Evolutionary conservation across 495 filamentous ascomycete genomes (phyloP).

Genomic region (Polyplosphaeria fusca): DNA sequence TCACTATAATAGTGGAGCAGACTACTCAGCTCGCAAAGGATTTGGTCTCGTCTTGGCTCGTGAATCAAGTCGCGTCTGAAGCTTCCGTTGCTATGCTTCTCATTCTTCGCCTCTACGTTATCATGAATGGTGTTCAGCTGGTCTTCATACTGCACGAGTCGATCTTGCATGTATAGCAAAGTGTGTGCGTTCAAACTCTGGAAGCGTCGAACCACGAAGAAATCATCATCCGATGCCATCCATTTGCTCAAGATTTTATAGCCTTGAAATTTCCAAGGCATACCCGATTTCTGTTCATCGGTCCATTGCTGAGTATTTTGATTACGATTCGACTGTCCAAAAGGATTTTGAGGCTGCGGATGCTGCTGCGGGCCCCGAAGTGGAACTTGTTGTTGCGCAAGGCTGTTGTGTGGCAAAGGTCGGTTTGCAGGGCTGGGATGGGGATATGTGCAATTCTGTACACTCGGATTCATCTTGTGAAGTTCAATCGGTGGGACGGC

Average conservation of each 20-base stretch:
- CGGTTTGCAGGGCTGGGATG: too few species aligned
- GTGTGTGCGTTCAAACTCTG: constrained; percentile 35
- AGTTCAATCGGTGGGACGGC: too few species aligned
- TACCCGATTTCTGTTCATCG: neutral
- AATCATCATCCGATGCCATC: constrained; percentile 44
- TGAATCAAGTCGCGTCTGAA: constrained; percentile 34
- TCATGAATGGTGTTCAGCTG: constrained; percentile 20
- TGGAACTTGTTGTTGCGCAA: too few species aligned
- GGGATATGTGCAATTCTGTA: too few species aligned
- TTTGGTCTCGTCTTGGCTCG: neutral
- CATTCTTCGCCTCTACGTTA: constrained; percentile 4
- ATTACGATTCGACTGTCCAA: too few species aligned
- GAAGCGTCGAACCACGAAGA: constrained; percentile 42
- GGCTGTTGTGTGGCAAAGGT: too few species aligned
- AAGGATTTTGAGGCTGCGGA: too few species aligned
- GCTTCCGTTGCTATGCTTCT: constrained; percentile 36
- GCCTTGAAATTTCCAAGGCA: constrained; percentile 15
- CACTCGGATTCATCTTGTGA: too few species aligned
- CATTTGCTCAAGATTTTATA: constrained; percentile 39
- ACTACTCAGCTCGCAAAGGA: constrained; percentile 11
- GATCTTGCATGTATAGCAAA: constrained; percentile 39
- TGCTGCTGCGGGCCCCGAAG: too few species aligned
- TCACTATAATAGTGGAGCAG: constrained; percentile 18
- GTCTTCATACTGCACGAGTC: constrained; percentile 30
- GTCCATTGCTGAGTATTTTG: neutral